A percentile compares a stretch with the other conserved stretches of the same genome.
Evolutionary conservation across 2,329 filamentous ascomycete species (phyloP).

Genomic region (Botryotinia narcissicola): DNA sequence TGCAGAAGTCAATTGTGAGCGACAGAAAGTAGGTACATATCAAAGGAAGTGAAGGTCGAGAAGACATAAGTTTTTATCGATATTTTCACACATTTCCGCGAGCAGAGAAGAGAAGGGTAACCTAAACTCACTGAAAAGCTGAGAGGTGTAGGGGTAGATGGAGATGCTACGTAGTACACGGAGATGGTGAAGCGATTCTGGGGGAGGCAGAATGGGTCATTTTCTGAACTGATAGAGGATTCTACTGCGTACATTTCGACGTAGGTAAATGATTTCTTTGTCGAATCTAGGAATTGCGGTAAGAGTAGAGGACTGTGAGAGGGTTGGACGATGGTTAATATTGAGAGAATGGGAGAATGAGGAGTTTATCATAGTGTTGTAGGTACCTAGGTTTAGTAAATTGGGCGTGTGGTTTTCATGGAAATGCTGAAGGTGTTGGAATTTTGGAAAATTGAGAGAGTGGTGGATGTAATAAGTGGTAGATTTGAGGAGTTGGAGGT

Average conservation of each 20-base stretch:
- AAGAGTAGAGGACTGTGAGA: not conserved
- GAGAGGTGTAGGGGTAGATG: not conserved
- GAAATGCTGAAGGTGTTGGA: too few species aligned
- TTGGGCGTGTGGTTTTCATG: too few species aligned
- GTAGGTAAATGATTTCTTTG: not conserved
- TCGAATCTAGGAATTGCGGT: not conserved
- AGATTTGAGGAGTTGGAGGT: not conserved
- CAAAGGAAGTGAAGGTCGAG: not conserved
- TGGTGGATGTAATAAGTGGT: rapidly evolving
- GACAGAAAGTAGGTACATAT: not conserved
- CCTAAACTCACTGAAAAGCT: rapidly evolving
- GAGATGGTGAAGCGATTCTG: not conserved
- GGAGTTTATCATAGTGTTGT: too few species aligned
- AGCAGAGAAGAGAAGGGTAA: not conserved
- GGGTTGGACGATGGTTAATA: rapidly evolving
- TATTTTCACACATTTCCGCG: too few species aligned
- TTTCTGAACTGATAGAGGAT: not conserved
- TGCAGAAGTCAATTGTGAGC: too few species aligned
- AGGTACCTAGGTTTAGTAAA: too few species aligned
- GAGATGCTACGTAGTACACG: not conserved
- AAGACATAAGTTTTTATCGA: too few species aligned
- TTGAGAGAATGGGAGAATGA: too few species aligned
- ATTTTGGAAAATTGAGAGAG: not conserved
- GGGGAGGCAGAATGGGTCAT: too few species aligned
- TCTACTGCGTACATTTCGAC: not conserved